These are phyloP conservation scores for Malus sylvestris DNA, from an alignment of 306 rosid genomes.

Conservation along the genomic window DNA sequence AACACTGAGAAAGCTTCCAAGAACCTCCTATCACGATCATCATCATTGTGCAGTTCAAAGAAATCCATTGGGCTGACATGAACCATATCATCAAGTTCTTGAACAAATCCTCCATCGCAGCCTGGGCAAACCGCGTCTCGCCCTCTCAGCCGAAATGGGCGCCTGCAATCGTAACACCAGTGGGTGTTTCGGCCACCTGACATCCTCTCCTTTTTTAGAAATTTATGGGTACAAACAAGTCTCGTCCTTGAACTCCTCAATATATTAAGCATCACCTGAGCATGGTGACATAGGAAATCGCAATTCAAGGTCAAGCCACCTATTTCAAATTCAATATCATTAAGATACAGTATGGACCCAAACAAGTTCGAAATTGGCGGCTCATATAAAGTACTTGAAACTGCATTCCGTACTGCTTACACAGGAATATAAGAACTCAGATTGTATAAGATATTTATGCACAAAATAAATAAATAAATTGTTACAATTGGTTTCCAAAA, in stretches of 20 bases:
- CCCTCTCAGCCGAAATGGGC: constrained; percentile 35
- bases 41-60: constrained; percentile 29
- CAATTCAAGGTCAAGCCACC: background rate
- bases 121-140: constrained; percentile 39
- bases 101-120: constrained; percentile 57
- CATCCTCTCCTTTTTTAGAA: constrained; percentile 30
- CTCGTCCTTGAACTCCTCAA: background rate
- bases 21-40: constrained; percentile 28
- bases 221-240: background rate
- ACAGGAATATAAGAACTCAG: background rate
- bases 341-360: background rate
- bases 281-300: background rate
- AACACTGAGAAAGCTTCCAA: constrained; percentile 49
- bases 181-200: constrained; percentile 57
- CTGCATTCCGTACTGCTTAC: background rate
- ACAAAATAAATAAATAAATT: background rate
- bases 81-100: constrained; percentile 51
- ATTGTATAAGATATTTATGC: background rate
- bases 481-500: background rate
- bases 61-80: constrained; percentile 34
- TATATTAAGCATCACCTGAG: background rate
- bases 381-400: background rate
- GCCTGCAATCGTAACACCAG: constrained; percentile 58
- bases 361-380: background rate
- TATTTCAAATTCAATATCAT: background rate